Percentiles rank a stretch among this genome's conserved stretches.
These are phyloP conservation scores for Massariosphaeria phaeospora DNA, from an alignment of 495 filamentous ascomycete species.

Conservation along the genomic window DNA sequence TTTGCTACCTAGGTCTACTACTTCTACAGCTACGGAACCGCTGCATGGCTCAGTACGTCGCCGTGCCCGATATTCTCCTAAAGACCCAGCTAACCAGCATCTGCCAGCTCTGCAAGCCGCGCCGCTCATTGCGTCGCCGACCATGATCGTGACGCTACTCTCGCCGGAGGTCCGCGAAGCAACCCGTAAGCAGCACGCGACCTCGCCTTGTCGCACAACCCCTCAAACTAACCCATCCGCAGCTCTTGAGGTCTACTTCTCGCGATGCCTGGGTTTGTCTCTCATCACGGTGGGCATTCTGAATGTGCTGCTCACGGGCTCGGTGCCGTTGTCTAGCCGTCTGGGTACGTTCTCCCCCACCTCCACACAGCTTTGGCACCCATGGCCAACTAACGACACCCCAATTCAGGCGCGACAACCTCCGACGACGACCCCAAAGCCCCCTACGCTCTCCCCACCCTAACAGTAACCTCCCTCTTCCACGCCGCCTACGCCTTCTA, in stretches of 20 bases:
- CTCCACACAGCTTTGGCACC: neutral
- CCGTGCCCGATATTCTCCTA: neutral
- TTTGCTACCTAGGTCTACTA: constrained; percentile 52
- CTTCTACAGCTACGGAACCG: constrained; percentile 60
- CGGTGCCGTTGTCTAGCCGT: constrained; percentile 61
- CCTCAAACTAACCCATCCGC: too few species aligned
- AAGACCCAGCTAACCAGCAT: neutral
- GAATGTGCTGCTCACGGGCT: constrained; percentile 65
- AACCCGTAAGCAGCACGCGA: constrained; percentile 50
- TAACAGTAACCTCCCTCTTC: constrained; percentile 62
- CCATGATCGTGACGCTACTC: constrained; percentile 60
- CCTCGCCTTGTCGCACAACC: too few species aligned
- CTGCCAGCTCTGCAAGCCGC: constrained; percentile 55
- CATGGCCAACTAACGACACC: neutral
- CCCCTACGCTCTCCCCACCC: constrained; percentile 63
- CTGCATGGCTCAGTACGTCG: constrained; percentile 53
- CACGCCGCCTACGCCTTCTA: constrained; percentile 62
- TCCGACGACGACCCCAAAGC: constrained; percentile 50
- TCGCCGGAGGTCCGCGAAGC: constrained; percentile 53
- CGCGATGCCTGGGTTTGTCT: constrained; percentile 61
- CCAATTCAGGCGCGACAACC: constrained; percentile 27
- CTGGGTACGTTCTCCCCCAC: constrained; percentile 29
- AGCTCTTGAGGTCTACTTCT: constrained; percentile 71
- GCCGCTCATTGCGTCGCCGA: constrained; percentile 59
- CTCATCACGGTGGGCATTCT: constrained; percentile 62